Percentiles rank a stretch among this genome's conserved stretches.
Evolutionary conservation across 352 stramenopile species (phyloP).

Genomic region (Globisporangium spiculum): DNA sequence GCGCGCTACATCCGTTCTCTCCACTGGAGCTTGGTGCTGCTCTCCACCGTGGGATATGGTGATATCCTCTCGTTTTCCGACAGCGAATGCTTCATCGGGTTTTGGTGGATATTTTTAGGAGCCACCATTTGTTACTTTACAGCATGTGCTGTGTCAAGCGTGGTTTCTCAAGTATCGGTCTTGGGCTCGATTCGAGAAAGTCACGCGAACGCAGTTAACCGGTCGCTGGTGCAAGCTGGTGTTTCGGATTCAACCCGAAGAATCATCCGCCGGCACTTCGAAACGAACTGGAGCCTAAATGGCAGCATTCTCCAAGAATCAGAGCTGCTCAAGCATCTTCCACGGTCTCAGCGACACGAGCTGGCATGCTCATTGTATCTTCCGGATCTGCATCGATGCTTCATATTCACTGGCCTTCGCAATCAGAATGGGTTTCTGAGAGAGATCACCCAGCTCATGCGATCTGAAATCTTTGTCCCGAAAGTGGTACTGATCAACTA

Average conservation of each 20-base stretch:
- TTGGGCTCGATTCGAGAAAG: slow-evolving; percentile 6
- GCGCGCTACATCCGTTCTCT: slow-evolving; percentile 58
- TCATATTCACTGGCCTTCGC: slow-evolving; percentile 8
- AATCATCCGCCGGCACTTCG: slow-evolving; percentile 21
- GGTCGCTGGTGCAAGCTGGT: slow-evolving; percentile 10
- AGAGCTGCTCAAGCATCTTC: slow-evolving; percentile 20
- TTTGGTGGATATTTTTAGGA: slow-evolving; percentile 25
- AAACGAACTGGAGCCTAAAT: slow-evolving; percentile 25
- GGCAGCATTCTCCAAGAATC: slow-evolving; percentile 18
- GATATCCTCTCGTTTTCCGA: slow-evolving; percentile 65
- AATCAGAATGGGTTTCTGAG: slow-evolving; percentile 27
- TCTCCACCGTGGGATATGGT: slow-evolving; percentile 70
- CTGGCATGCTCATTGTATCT: slow-evolving; percentile 19
- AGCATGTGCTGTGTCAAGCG: slow-evolving; percentile 21
- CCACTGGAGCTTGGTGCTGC: slow-evolving; percentile 68
- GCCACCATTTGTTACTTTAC: slow-evolving; percentile 27
- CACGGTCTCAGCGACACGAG: slow-evolving; percentile 18
- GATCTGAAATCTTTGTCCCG: slow-evolving; percentile 59
- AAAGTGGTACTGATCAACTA: slow-evolving; percentile 54
- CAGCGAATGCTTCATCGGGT: slow-evolving; percentile 19
- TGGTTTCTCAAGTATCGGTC: slow-evolving; percentile 19
- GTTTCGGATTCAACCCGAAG: slow-evolving; percentile 15
- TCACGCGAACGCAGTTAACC: slow-evolving; percentile 14
- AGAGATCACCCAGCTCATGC: slow-evolving; percentile 30
- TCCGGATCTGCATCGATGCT: slow-evolving; percentile 9